Conservation (phyloP, 345 rosid species). For the Populus deltoides region DNA sequence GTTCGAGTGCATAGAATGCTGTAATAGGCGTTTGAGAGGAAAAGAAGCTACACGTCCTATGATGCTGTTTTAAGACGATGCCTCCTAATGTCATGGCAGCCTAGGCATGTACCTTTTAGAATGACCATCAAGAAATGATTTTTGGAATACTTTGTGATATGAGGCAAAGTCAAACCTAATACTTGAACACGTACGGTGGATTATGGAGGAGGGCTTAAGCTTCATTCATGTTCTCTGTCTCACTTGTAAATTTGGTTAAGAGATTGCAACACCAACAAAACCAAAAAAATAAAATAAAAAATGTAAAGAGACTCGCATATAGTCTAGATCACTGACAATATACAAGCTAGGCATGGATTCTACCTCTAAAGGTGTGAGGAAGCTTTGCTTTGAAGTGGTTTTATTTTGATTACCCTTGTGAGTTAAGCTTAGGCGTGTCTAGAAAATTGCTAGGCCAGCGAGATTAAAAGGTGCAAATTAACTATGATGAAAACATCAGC, state of each 20-base stretch:
- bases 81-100: conserved; percentile 4
- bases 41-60: neutral
- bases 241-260: no score
- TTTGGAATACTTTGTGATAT: neutral
- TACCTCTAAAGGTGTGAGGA: neutral
- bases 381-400: conserved; percentile 5
- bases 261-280: no score
- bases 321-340: neutral
- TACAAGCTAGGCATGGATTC: neutral
- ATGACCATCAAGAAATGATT: neutral
- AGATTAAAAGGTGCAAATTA: neutral
- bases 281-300: no score
- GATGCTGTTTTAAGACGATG: neutral
- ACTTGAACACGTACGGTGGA: neutral
- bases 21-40: neutral
- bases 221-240: no score
- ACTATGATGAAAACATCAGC: neutral
- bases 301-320: no score
- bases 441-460: neutral
- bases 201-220: no score
- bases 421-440: neutral
- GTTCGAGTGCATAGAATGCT: neutral
- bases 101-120: neutral
- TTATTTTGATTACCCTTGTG: neutral
- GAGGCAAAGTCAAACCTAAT: neutral